Percentiles rank a stretch among this genome's conserved stretches.
Evolutionary conservation across 148 eudicot species (phyloP).

Genomic region (Amaranthus cruentus): DNA sequence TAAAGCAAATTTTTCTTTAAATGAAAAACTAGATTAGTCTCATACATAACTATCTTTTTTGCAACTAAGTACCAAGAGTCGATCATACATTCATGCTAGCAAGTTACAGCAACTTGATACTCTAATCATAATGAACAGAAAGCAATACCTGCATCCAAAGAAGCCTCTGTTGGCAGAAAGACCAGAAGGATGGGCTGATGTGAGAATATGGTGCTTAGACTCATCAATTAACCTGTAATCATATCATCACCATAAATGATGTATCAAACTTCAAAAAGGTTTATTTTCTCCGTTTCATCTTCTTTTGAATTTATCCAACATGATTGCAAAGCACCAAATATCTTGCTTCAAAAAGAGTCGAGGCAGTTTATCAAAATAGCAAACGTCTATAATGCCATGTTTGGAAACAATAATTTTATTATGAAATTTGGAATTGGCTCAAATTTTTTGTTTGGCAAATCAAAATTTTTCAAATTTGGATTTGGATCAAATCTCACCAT

Average conservation of each 20-base stretch:
- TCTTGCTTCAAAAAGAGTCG: not conserved
- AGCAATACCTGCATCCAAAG: constrained; percentile 87
- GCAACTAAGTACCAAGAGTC: not conserved
- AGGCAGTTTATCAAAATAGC: not conserved
- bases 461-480: no score
- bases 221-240: constrained; percentile 70
- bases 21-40: not conserved
- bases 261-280: not conserved
- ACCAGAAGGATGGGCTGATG: constrained; percentile 98
- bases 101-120: not conserved
- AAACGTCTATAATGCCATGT: not conserved
- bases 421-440: no score
- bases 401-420: no score
- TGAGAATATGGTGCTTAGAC: constrained; percentile 76
- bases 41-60: not conserved
- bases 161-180: constrained; percentile 95
- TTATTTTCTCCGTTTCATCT: not conserved
- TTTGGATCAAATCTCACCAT: no score
- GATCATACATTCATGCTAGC: not conserved
- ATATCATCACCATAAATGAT: not conserved
- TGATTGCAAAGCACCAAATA: not conserved
- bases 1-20: no score
- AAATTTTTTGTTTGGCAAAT: no score
- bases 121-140: constrained; percentile 2
- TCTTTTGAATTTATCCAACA: not conserved